A percentile compares a stretch with the other conserved stretches of the same genome.
Evolutionary conservation across 2,329 filamentous ascomycete species (phyloP).

Genomic region (Phyllosticta citriasiana): DNA sequence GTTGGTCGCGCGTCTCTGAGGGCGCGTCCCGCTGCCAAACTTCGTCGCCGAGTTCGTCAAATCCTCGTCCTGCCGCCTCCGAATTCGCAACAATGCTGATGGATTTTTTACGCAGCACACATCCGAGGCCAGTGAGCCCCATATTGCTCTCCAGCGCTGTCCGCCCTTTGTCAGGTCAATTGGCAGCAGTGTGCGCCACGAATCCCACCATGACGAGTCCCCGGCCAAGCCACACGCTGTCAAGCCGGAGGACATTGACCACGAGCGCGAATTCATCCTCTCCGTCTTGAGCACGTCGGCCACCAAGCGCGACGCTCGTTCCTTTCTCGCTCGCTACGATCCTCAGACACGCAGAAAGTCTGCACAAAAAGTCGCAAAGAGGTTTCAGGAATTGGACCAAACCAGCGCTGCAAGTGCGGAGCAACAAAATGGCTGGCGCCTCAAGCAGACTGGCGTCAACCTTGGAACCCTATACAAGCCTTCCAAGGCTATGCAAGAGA

Average conservation of each 20-base stretch:
- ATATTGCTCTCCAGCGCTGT: neutral
- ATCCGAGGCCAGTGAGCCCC: neutral
- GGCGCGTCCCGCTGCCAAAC: neutral
- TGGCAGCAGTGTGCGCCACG: constrained; percentile 9
- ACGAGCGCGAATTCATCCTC: constrained; percentile 42
- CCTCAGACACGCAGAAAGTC: constrained; percentile 16
- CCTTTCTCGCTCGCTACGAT: constrained; percentile 72
- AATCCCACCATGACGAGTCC: constrained; percentile 1
- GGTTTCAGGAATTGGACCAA: neutral
- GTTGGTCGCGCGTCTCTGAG: constrained; percentile 1
- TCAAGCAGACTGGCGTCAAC: constrained; percentile 45
- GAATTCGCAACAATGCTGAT: constrained; percentile 3
- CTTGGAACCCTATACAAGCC: constrained; percentile 51
- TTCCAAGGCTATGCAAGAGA: constrained; percentile 47
- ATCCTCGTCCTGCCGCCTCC: neutral
- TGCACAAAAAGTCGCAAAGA: constrained; percentile 12
- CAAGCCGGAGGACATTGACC: constrained; percentile 5
- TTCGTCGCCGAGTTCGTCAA: constrained; percentile 5
- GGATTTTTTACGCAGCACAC: neutral
- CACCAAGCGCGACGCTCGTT: constrained; percentile 84
- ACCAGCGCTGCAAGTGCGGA: constrained; percentile 14
- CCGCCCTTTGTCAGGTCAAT: neutral
- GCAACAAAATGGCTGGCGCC: constrained; percentile 23
- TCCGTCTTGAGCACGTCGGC: constrained; percentile 80
- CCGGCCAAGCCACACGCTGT: neutral